Base-by-base conservation (phyloP, 768 basidiomycete species). In the Suillus brevipes region DNA sequence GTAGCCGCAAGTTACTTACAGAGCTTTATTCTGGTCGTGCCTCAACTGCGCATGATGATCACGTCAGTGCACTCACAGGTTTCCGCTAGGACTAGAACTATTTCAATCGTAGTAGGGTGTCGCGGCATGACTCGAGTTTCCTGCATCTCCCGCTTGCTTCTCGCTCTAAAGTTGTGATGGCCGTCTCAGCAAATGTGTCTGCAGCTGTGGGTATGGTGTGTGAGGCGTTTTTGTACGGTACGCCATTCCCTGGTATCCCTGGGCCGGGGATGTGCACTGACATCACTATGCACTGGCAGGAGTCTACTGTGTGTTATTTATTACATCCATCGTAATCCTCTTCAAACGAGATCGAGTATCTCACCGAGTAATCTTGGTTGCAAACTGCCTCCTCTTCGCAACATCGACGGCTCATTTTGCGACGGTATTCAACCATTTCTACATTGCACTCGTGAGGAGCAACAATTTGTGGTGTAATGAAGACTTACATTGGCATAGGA, bases 221-320 rank as follows among this genome's bases (percentile, higher is more conserved):
- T 55, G 74, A 75, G 60, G 68, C 69, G 4, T 53, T 73, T 31
- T 57, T 74, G 8, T 75, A 72, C 55, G 73, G 74, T 75, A 14
- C 40, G 71, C 42, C 7, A 45, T 23, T 47, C 23, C 10, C 18
- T 28, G n/a, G 6, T 37, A 18, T 37, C 12, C 25, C 25, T 23
- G 7, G 8, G 36, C 16, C 28, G 20, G 10, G 14, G 36, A 47
- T 52, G n/a, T n/a, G n/a, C 8, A 58, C 23, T 43, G 16, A 31
- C 28, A 64, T n/a, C 23, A 55, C 58, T 45, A 14, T 13, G 28
- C 50, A 36, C 34, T 36, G 34, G 34, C 34, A 50, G 57, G 28
- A 38, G 70, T 69, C 65, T 34, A 63, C 63, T 58, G 34, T 57
- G 50, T 71, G 14, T 31, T 73, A 12, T 70, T 72, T 60, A 28